Evolutionary conservation across 2,329 filamentous ascomycete genomes (phyloP).

Genomic region (Cercospora canescens): DNA sequence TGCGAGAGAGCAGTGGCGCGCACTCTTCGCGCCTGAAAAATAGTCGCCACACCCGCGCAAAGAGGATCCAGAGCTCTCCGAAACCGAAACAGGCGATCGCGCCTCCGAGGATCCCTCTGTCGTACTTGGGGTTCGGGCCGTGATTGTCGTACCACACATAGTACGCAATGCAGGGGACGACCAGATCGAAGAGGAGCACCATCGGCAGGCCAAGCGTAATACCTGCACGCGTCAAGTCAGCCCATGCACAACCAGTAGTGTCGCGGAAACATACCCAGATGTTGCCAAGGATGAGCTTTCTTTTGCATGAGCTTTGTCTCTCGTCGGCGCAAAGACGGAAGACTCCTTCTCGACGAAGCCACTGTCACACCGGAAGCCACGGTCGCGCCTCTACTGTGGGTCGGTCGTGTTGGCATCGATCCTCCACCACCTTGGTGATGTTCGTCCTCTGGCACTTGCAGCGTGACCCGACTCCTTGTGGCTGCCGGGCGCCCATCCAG

Average conservation of each 20-base stretch:
- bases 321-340: conserved; percentile 26
- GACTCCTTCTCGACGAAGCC: conserved; percentile 19
- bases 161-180: conserved; percentile 36
- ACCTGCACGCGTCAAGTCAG: conserved; percentile 19
- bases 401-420: conserved; percentile 7
- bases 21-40: conserved; percentile 31
- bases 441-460: conserved; percentile 16
- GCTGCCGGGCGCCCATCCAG: conserved; percentile 5
- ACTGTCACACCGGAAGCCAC: conserved; percentile 18
- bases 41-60: conserved; percentile 31
- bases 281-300: conserved; percentile 30
- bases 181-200: conserved; percentile 34
- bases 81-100: conserved; percentile 34
- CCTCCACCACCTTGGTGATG: conserved; percentile 4
- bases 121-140: conserved; percentile 27
- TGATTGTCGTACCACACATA: conserved; percentile 33
- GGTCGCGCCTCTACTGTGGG: conserved; percentile 19
- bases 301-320: conserved; percentile 32
- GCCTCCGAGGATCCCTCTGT: conserved; percentile 33
- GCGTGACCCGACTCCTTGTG: conserved; percentile 12
- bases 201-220: conserved; percentile 35
- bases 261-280: conserved; percentile 20
- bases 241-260: not conserved
- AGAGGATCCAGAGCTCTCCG: conserved; percentile 35
- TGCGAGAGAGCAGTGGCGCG: conserved; percentile 32